A percentile compares a stretch with the other conserved stretches of the same genome.
Conservation (phyloP, 148 eudicot species). For the Chenopodium quinoa region DNA sequence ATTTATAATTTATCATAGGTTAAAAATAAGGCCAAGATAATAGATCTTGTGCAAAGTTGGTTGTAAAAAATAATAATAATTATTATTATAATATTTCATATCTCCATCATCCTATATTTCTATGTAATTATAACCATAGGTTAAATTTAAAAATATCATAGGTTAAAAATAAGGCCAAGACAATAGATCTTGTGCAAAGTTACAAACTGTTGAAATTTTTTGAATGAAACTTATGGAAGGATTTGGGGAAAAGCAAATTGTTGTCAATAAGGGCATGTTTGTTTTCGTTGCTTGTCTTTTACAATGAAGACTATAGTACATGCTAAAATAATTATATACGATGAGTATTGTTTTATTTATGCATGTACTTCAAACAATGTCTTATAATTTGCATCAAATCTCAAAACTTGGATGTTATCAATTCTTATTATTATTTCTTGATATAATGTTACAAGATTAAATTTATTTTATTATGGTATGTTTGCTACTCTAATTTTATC, state of each 20-base stretch:
- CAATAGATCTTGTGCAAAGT: constrained; percentile 32
- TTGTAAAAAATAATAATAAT: too few relatives aligned
- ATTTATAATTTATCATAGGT: not conserved
- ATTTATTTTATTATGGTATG: not conserved
- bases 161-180: constrained; percentile 16
- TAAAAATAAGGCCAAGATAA: constrained; percentile 13
- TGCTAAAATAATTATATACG: not conserved
- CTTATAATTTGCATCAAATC: constrained; percentile 14
- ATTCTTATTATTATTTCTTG: not conserved
- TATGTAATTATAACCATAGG: not conserved
- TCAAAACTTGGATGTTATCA: not conserved
- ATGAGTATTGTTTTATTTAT: not conserved
- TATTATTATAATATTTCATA: too few relatives aligned
- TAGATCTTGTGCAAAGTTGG: too few relatives aligned
- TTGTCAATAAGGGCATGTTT: constrained; percentile 75
- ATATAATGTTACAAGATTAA: not conserved
- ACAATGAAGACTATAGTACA: constrained; percentile 16
- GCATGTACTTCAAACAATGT: constrained; percentile 32
- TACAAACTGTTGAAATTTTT: constrained; percentile 29
- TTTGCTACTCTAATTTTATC: not conserved
- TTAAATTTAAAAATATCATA: not conserved
- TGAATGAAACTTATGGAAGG: constrained; percentile 21
- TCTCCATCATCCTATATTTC: too few relatives aligned
- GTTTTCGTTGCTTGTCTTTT: constrained; percentile 67
- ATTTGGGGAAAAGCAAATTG: constrained; percentile 65